phyloP scores from a whole-genome alignment of 257 asterid species.

The Verbascum thapsus region DNA sequence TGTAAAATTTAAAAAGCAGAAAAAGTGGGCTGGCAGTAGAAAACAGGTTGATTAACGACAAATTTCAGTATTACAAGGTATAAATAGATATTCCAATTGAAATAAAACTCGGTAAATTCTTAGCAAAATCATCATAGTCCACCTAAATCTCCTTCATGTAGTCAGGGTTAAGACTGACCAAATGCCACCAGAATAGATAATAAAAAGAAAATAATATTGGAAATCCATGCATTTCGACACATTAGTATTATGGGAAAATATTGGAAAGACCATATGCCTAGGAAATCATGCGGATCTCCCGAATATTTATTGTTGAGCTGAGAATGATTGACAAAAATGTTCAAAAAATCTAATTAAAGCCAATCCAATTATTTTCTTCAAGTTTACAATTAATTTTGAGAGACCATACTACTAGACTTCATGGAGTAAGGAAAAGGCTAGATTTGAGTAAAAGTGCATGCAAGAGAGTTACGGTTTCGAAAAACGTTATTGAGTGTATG shows the following conservation, averaged over 20 bases:
- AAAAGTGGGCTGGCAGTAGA: background rate
- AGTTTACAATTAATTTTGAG: background rate
- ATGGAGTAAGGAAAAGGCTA: background rate
- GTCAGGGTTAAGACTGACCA: background rate
- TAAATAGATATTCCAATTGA: background rate
- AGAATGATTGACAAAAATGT: background rate
- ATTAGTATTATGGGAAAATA: background rate
- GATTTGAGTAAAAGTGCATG: background rate
- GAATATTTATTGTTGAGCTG: background rate
- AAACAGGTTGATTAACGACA: background rate
- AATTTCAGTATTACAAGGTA: background rate
- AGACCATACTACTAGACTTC: background rate
- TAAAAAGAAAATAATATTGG: background rate
- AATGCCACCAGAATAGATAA: constrained; percentile 11
- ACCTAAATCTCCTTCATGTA: constrained; percentile 11
- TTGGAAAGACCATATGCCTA: constrained; percentile 1
- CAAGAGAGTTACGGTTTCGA: background rate
- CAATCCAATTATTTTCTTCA: background rate
- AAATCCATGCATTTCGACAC: constrained; percentile 1
- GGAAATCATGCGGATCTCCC: background rate
- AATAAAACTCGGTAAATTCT: background rate
- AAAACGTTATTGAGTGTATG: background rate
- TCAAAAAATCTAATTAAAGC: background rate
- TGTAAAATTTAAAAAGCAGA: background rate
- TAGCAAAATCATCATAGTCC: constrained; percentile 16